Conservation (phyloP, 2,329 filamentous ascomycete species). For the Domatiomyces globalis region DNA sequence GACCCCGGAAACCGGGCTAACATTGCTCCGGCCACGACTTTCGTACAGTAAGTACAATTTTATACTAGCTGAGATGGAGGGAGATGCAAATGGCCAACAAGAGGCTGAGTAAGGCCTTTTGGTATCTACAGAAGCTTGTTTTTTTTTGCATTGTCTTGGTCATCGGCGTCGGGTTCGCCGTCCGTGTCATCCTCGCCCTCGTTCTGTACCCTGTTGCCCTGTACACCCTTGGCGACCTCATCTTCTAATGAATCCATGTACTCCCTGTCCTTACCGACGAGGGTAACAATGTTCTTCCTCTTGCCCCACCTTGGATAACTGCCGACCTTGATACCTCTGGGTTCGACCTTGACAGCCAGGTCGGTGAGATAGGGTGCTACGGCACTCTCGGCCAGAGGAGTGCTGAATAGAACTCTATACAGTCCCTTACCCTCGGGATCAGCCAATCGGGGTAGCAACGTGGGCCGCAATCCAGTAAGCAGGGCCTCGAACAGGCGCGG, state of each 20-base stretch:
- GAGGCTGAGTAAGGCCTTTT: too few species aligned
- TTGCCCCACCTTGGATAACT: slow-evolving; percentile 91
- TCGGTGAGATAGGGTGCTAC: slow-evolving; percentile 73
- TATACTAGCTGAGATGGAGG: too few species aligned
- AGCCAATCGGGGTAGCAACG: slow-evolving; percentile 53
- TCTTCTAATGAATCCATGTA: slow-evolving; percentile 65
- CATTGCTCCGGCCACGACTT: too few species aligned
- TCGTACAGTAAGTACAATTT: too few species aligned
- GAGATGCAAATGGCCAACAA: too few species aligned
- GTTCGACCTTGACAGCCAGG: slow-evolving; percentile 57
- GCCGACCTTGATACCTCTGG: slow-evolving; percentile 76
- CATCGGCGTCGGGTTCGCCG: slow-evolving; percentile 17
- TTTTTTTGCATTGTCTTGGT: slow-evolving; percentile 7
- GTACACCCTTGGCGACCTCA: slow-evolving; percentile 63
- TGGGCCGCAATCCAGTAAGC: slow-evolving; percentile 60
- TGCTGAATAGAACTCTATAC: slow-evolving; percentile 66
- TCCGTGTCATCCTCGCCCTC: slow-evolving; percentile 52
- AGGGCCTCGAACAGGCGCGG: slow-evolving; percentile 70
- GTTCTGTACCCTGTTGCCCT: slow-evolving; percentile 53
- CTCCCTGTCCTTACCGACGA: slow-evolving; percentile 61
- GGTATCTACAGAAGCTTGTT: slow-evolving; percentile 9
- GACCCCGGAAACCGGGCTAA: too few species aligned
- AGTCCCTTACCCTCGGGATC: slow-evolving; percentile 75
- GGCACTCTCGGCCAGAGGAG: slow-evolving; percentile 71
- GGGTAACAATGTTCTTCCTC: slow-evolving; percentile 73